Conservation (phyloP, 768 basidiomycete species). For the Panaeolus papilionaceus region DNA sequence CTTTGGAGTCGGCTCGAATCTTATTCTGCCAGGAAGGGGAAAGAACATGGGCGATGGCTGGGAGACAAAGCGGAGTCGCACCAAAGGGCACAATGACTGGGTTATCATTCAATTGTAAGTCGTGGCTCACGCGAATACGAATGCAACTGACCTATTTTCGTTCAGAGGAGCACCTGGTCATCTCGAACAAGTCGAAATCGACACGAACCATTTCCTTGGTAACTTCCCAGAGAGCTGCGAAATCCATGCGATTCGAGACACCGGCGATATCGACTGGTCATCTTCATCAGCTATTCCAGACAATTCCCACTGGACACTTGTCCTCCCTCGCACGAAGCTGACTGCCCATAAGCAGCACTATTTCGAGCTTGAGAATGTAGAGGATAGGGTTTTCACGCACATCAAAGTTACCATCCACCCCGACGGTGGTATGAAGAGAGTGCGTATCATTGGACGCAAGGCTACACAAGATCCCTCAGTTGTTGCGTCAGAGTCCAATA, state of each 20-base stretch:
- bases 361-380: constrained; percentile 79
- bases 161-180: constrained; percentile 74
- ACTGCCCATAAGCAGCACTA: constrained; percentile 91
- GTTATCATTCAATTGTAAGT: constrained; percentile 87
- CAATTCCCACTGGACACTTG: constrained; percentile 68
- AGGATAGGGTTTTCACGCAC: constrained; percentile 72
- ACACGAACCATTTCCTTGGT: constrained; percentile 95
- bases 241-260: constrained; percentile 62
- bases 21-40: constrained; percentile 91
- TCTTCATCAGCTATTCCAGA: constrained; percentile 35
- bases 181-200: constrained; percentile 84
- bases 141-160: constrained; percentile 16
- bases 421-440: constrained; percentile 93
- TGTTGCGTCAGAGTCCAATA: constrained; percentile 3
- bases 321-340: constrained; percentile 80
- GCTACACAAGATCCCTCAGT: constrained; percentile 23
- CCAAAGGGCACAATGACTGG: constrained; percentile 88
- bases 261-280: constrained; percentile 42
- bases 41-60: constrained; percentile 98
- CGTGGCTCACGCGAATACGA: not conserved
- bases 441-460: constrained; percentile 80
- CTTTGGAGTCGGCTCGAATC: constrained; percentile 90
- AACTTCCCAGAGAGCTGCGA: constrained; percentile 94
- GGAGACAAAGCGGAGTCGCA: constrained; percentile 93
- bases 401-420: constrained; percentile 90